phyloP scores from a whole-genome alignment of 2,329 filamentous ascomycete genomes.

The Colletotrichum lindemuthianum region DNA sequence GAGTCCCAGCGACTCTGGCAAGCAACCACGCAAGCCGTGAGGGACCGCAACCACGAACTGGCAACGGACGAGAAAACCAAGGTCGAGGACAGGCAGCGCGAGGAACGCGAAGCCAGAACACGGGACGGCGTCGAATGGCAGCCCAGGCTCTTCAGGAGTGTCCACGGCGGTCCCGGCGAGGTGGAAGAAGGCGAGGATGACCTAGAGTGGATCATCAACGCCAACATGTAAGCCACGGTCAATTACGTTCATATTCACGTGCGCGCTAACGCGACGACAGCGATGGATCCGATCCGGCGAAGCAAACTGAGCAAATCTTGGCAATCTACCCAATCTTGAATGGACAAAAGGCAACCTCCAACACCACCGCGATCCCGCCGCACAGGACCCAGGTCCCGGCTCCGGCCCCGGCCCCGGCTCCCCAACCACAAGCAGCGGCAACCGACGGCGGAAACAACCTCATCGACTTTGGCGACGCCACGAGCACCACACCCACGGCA shows the following conservation, averaged over 20 bases:
- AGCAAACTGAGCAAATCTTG: conserved; percentile 84
- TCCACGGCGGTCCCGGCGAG: conserved; percentile 76
- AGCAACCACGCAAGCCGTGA: conserved; percentile 82
- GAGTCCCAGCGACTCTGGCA: conserved; percentile 93
- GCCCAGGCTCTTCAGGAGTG: conserved; percentile 83
- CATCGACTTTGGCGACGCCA: conserved; percentile 62
- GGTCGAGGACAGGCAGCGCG: conserved; percentile 91
- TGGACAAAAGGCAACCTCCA: conserved; percentile 71
- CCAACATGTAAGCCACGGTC: conserved; percentile 71
- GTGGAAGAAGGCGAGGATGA: conserved; percentile 85
- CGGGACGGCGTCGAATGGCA: conserved; percentile 88
- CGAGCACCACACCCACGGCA: conserved; percentile 17
- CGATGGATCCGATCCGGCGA: conserved; percentile 72
- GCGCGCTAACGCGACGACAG: conserved; percentile 48
- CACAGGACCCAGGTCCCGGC: conserved; percentile 26
- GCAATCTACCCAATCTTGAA: conserved; percentile 85
- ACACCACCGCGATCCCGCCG: conserved; percentile 65
- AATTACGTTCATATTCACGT: background rate
- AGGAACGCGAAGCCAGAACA: conserved; percentile 83
- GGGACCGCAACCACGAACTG: conserved; percentile 83
- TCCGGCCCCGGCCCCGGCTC: conserved; percentile 30
- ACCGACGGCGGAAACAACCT: conserved; percentile 48
- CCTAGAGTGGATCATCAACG: conserved; percentile 94
- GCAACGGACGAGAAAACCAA: conserved; percentile 97
- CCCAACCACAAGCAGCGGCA: conserved; percentile 41